phyloP scores from a whole-genome alignment of 805 yeast genomes.

The Starmerella scarabaei region DNA sequence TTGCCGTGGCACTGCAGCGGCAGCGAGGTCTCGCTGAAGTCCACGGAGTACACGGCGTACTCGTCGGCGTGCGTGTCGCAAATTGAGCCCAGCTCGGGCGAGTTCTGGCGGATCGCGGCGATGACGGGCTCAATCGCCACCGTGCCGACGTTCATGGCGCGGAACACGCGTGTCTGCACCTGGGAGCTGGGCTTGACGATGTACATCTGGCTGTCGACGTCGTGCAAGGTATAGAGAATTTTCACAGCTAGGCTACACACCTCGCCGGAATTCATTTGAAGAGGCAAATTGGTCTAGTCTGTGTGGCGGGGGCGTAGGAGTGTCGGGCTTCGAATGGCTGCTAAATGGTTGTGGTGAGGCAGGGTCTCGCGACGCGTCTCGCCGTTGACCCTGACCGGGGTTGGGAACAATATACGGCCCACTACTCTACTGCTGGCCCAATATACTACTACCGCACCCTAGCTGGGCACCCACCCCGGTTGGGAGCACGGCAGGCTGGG shows the following conservation, averaged over 20 bases:
- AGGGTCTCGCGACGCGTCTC: too few species aligned
- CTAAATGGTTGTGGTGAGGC: too few species aligned
- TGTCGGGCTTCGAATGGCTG: too few species aligned
- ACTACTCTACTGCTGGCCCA: too few species aligned
- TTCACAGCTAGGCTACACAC: conserved; percentile 22
- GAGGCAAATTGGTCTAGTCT: neutral
- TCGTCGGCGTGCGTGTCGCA: conserved; percentile 23
- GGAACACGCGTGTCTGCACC: conserved; percentile 19
- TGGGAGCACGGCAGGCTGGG: too few species aligned
- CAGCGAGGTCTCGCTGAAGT: conserved; percentile 28
- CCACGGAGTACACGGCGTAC: conserved; percentile 31
- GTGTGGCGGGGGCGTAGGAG: too few species aligned
- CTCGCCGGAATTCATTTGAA: neutral
- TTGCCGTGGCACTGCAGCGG: conserved; percentile 33
- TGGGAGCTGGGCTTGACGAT: conserved; percentile 25
- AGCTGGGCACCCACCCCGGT: too few species aligned
- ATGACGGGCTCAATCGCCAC: conserved; percentile 27
- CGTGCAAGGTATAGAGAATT: conserved; percentile 29
- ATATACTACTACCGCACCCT: too few species aligned
- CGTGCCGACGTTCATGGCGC: conserved; percentile 23
- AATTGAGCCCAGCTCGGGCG: conserved; percentile 29
- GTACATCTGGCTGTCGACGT: conserved; percentile 25
- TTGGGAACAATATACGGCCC: too few species aligned
- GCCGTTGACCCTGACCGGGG: too few species aligned
- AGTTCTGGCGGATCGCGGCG: conserved; percentile 24